Evolutionary conservation across 129 eudicot genomes (phyloP).

Genomic region (Solidago caesia): DNA sequence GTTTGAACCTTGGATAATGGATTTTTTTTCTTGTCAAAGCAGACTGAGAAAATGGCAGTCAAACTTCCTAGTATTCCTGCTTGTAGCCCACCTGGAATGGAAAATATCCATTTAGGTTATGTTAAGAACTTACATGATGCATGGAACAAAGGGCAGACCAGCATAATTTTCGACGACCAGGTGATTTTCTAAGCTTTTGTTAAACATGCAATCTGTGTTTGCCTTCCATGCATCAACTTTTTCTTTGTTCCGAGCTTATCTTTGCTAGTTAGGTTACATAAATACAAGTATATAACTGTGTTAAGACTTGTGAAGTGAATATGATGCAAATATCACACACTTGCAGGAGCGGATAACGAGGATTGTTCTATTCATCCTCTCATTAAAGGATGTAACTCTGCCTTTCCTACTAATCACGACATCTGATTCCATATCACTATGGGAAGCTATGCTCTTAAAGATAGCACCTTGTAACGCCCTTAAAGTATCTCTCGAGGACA

Average conservation of each 20-base stretch:
- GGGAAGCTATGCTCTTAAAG: slow-evolving; percentile 66
- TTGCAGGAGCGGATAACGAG: slow-evolving; percentile 58
- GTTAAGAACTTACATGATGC: slow-evolving; percentile 65
- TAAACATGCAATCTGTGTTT: background rate
- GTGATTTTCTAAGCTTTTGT: slow-evolving; percentile 31
- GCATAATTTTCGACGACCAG: slow-evolving; percentile 68
- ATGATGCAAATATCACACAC: slow-evolving; percentile 14
- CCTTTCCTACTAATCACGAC: slow-evolving; percentile 64
- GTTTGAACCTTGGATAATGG: background rate
- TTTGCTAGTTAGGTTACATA: slow-evolving; percentile 12
- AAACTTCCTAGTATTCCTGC: slow-evolving; percentile 41
- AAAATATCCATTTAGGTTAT: slow-evolving; percentile 36
- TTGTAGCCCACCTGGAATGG: slow-evolving; percentile 42
- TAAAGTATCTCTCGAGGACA: slow-evolving; percentile 47
- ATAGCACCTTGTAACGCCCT: slow-evolving; percentile 43
- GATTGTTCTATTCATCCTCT: slow-evolving; percentile 42
- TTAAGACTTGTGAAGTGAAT: slow-evolving; percentile 18
- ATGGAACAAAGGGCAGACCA: slow-evolving; percentile 51
- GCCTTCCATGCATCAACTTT: slow-evolving; percentile 10
- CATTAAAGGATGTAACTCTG: slow-evolving; percentile 42
- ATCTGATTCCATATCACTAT: slow-evolving; percentile 34
- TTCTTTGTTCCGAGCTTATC: background rate
- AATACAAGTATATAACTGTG: background rate
- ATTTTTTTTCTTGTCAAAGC: slow-evolving; percentile 19
- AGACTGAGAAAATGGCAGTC: slow-evolving; percentile 36